Percentiles rank a stretch among this genome's conserved stretches.
Evolutionary conservation across 2,329 filamentous ascomycete species (phyloP).

Genomic region (Corynespora cassiicola): DNA sequence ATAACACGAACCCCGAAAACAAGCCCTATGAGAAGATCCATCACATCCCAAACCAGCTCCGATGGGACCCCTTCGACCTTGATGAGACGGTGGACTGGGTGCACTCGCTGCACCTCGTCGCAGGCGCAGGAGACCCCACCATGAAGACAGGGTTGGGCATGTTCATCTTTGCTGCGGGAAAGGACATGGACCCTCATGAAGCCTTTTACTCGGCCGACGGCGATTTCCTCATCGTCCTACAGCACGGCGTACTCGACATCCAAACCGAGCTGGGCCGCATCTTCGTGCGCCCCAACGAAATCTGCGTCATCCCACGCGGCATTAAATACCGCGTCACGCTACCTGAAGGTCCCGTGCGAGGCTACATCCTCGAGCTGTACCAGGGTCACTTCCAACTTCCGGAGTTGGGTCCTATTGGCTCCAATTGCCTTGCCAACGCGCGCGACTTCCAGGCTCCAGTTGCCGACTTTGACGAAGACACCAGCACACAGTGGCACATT

Average conservation of each 20-base stretch:
- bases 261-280: conserved; percentile 72
- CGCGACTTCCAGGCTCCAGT: conserved; percentile 70
- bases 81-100: conserved; percentile 74
- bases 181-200: conserved; percentile 74
- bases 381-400: conserved; percentile 70
- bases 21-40: conserved; percentile 65
- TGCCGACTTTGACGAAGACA: conserved; percentile 63
- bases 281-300: conserved; percentile 71
- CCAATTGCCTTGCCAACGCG: conserved; percentile 69
- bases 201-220: conserved; percentile 85
- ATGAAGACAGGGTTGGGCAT: conserved; percentile 82
- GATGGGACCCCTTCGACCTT: conserved; percentile 80
- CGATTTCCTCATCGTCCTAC: conserved; percentile 70
- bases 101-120: conserved; percentile 73
- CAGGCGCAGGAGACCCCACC: conserved; percentile 79
- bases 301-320: conserved; percentile 71
- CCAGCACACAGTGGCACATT: conserved; percentile 63
- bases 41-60: conserved; percentile 80
- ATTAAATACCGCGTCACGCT: conserved; percentile 68
- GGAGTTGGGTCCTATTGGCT: conserved; percentile 70
- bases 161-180: conserved; percentile 79
- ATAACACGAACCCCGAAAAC: conserved; percentile 58
- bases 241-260: conserved; percentile 70
- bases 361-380: conserved; percentile 73
- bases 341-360: conserved; percentile 65